Evolutionary conservation across 352 stramenopile species (phyloP), one percentile per base, ranked within the genome.

Genomic region (Phytophthora citrophthora): DNA sequence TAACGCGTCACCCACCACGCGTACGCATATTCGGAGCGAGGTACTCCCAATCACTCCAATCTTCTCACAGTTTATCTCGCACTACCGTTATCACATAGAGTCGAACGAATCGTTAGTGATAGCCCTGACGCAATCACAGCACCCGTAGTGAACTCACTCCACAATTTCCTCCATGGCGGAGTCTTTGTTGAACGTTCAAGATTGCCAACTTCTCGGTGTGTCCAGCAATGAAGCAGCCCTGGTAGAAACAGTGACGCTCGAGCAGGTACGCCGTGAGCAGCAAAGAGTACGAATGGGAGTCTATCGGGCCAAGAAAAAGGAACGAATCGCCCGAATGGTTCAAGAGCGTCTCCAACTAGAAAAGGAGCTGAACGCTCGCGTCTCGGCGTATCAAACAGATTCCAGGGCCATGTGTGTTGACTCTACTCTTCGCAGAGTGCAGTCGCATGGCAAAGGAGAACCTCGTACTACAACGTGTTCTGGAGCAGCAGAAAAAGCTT

Each of bases 211-310:
- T 13, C 29, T 34, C 29, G 1, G 29, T 13, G 29, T 12, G 3
- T 34, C 29, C 29, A 34, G 29, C 36, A 41, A 18, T 41, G 36
- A 41, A 41, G 36, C 12, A n/a, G n/a, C 12, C 5, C 13, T 41
- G 13, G 15, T n/a, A 20, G 36, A 41, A 67, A 88, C 81, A 13
- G 34, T 45, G 6, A 15, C 29, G 12, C 49, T n/a, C 3, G 49
- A 56, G 49, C 49, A 46, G n/a, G 18, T 24, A 8, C 31, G 34
- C 15, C 20, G 32, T 23, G 49, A 56, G 18, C 20, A 46, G 13
- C 49, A 56, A 13, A 23, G 49, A 4, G 11, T n/a, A 2, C 34
- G 49, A 4, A 56, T 56, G 49, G 20, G 43, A 20, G 10, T 24
- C 3, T 56, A 45, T 16, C 39, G 49, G 32, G 12, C 12, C 20